Evolutionary conservation across 2,329 filamentous ascomycete genomes (phyloP), one percentile per base, ranked within the genome.

Genomic region (Zasmidium citrigriseum): DNA sequence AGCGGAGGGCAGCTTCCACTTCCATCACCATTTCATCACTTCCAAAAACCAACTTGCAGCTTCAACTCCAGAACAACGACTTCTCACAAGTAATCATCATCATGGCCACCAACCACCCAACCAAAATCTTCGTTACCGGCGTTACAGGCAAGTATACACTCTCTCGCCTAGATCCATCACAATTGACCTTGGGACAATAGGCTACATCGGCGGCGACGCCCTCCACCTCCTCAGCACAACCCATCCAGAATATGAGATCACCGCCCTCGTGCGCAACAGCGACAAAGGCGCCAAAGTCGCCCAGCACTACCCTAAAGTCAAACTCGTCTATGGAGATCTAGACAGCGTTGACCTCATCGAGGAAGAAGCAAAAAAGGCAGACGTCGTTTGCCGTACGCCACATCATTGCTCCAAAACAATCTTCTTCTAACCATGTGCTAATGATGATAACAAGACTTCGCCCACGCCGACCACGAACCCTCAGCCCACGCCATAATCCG

Each of bases 281-380:
- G 78, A 79, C 61, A 80, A 78, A 66, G 80, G 77, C 25, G 77
- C 77, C 14, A 72, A 71, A 54, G 72, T 83, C 12, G 76, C 77
- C 2, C 68, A 74, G 14, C 70, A 74, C 34, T 85, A 79, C 58
- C 74, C 82, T 2, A 77, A 75, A 4, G 70, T 82, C 52, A 74
- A 74, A 14, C 73, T 84, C n/a, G 79, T 84, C 1, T 79, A 83
- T 56, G 83, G 83, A 23, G 75, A 77, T 49, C 73, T 82, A 2
- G 78, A 83, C 46, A 75, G 76, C 57, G 67, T 70, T 1, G 70
- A 75, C 0, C 54, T 82, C 2, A 62, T 84, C 1, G 73, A 79
- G 27, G 68, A 75, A 27, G 79, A 81, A 58, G 76, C 77, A 21
- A 69, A 72, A 0, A 73, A 75, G 51, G 80, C 81, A 2, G 78